A percentile compares a stretch with the other conserved stretches of the same genome.
phyloP scores from a whole-genome alignment of 257 asterid species.

The Solanum microdontum region DNA sequence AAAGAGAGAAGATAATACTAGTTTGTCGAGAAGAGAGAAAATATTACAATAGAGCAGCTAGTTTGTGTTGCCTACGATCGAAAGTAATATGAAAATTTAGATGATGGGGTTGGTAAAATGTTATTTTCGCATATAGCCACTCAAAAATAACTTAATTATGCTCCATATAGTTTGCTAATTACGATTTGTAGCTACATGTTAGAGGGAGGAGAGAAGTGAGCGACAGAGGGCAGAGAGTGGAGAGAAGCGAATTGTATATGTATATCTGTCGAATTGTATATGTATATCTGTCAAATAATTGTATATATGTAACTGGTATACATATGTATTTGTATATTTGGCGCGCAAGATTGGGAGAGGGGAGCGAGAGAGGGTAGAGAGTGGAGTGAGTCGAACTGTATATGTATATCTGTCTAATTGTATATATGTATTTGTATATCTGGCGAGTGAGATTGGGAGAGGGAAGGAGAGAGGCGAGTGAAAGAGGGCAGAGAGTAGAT shows the following conservation, averaged over 20 bases:
- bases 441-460: no score
- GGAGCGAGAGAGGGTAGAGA: background rate
- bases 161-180: background rate
- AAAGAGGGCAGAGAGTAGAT: no score
- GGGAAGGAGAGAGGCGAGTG: no score
- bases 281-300: no score
- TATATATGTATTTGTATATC: no score
- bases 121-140: background rate
- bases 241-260: no score
- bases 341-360: background rate
- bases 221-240: background rate
- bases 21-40: background rate
- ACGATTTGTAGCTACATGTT: no score
- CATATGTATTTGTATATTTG: background rate
- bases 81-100: background rate
- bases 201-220: background rate
- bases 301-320: no score
- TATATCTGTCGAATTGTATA: no score
- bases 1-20: background rate
- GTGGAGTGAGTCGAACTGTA: background rate
- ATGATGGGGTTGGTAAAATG: background rate
- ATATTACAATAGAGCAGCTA: background rate
- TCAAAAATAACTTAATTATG: background rate
- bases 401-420: no score
- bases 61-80: background rate